Evolutionary conservation across 2,329 filamentous ascomycete species (phyloP).

Genomic region (Cadophora sp.): DNA sequence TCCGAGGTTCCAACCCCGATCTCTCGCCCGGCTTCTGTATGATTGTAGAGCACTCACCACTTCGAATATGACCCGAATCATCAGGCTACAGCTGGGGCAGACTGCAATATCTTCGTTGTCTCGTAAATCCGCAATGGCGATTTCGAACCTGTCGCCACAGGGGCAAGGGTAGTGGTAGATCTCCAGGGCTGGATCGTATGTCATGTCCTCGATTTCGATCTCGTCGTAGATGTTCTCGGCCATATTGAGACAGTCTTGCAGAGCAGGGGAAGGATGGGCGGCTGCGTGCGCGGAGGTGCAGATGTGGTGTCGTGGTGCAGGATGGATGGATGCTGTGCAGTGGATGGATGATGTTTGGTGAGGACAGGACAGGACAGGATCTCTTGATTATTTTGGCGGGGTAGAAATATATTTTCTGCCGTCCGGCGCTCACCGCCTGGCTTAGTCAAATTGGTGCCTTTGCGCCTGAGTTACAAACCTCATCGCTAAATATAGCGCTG

Average conservation of each 20-base stretch:
- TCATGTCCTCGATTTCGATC: slow-evolving; percentile 99
- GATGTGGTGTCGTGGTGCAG: slow-evolving; percentile 15
- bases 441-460: slow-evolving; percentile 16
- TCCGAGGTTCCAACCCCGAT: neutral
- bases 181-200: slow-evolving; percentile 79
- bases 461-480: too few relatives aligned
- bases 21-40: neutral
- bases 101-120: slow-evolving; percentile 96
- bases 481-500: slow-evolving; percentile 15
- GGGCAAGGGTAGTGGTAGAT: slow-evolving; percentile 97
- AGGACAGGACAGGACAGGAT: neutral
- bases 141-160: slow-evolving; percentile 96
- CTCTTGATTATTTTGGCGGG: slow-evolving; percentile 7
- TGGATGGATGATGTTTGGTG: slow-evolving; percentile 8
- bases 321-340: neutral
- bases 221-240: slow-evolving; percentile 89
- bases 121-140: slow-evolving; percentile 80
- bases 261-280: neutral
- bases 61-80: slow-evolving; percentile 96
- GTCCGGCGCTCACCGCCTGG: neutral
- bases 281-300: slow-evolving; percentile 12
- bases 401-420: slow-evolving; percentile 14
- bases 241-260: slow-evolving; percentile 40
- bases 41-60: slow-evolving; percentile 58
- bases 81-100: slow-evolving; percentile 95